Conservation (phyloP, 768 basidiomycete species). For the Leucosporidium yakuticum region DNA sequence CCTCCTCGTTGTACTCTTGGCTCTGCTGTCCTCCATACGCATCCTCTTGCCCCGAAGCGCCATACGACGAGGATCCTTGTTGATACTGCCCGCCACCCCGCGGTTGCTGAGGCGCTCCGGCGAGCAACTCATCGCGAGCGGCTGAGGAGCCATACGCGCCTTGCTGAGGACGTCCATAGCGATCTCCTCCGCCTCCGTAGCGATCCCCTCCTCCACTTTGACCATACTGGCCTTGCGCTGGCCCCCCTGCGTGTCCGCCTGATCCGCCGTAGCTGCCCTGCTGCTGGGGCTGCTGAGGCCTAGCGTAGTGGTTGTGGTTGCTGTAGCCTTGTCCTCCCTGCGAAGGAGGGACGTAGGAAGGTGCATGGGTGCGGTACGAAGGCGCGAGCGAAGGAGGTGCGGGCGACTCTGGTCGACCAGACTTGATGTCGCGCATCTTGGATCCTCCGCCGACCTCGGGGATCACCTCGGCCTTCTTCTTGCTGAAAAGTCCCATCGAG, state of each 20-base stretch:
- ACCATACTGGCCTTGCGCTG: neutral
- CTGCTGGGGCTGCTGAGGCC: neutral
- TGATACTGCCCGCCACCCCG: neutral
- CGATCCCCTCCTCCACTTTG: neutral
- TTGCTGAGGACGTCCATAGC: neutral
- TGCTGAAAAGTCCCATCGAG: constrained; percentile 31
- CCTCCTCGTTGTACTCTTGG: constrained; percentile 24
- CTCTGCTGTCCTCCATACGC: constrained; percentile 5
- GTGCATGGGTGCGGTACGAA: constrained; percentile 20
- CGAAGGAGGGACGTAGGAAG: constrained; percentile 4
- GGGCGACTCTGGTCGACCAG: constrained; percentile 1
- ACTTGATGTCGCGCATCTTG: neutral
- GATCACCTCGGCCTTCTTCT: constrained; percentile 34
- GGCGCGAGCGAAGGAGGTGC: constrained; percentile 14
- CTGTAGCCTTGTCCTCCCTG: neutral
- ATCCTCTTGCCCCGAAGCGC: neutral
- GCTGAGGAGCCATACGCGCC: neutral
- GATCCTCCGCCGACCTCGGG: constrained; percentile 22
- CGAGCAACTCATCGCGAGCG: neutral
- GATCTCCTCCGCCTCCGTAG: neutral
- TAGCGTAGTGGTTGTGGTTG: neutral
- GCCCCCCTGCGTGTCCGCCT: neutral
- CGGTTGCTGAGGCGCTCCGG: neutral
- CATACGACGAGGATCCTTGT: neutral
- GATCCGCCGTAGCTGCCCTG: neutral